phyloP scores from a whole-genome alignment of 1,139 yeast genomes.

The Blastobotrys malaysiensis region DNA sequence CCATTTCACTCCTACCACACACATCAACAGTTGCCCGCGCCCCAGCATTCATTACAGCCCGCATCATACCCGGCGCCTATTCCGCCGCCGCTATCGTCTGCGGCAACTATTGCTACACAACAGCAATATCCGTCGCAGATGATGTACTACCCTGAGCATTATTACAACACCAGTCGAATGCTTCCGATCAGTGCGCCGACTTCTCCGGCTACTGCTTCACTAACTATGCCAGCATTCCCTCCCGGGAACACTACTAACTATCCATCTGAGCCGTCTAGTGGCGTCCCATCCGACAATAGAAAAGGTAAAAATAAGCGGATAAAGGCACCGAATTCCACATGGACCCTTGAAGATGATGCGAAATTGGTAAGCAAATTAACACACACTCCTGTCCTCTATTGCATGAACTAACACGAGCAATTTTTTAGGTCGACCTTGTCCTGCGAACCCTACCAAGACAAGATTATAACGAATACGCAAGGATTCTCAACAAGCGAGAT shows the following conservation, averaged over 20 bases:
- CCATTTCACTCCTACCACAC: neutral
- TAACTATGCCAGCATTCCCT: neutral
- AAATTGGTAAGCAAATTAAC: slow-evolving; percentile 21
- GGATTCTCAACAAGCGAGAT: slow-evolving; percentile 31
- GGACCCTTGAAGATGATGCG: slow-evolving; percentile 33
- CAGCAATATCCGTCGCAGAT: neutral
- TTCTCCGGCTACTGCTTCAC: neutral
- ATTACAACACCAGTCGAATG: neutral
- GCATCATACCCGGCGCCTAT: neutral
- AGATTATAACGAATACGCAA: slow-evolving; percentile 32
- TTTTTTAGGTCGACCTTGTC: slow-evolving; percentile 28
- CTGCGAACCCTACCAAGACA: slow-evolving; percentile 32
- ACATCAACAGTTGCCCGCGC: neutral
- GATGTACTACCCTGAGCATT: neutral
- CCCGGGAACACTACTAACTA: neutral
- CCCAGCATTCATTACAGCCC: neutral
- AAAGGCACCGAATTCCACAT: slow-evolving; percentile 32
- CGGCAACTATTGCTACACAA: neutral
- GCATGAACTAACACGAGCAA: neutral
- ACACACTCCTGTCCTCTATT: neutral
- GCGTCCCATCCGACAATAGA: slow-evolving; percentile 1
- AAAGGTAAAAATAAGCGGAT: slow-evolving; percentile 20
- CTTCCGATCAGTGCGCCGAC: neutral
- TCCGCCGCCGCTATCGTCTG: neutral
- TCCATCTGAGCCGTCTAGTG: neutral